Conservation (phyloP, 805 yeast species). For the Cyberlindnera mrakii region DNA sequence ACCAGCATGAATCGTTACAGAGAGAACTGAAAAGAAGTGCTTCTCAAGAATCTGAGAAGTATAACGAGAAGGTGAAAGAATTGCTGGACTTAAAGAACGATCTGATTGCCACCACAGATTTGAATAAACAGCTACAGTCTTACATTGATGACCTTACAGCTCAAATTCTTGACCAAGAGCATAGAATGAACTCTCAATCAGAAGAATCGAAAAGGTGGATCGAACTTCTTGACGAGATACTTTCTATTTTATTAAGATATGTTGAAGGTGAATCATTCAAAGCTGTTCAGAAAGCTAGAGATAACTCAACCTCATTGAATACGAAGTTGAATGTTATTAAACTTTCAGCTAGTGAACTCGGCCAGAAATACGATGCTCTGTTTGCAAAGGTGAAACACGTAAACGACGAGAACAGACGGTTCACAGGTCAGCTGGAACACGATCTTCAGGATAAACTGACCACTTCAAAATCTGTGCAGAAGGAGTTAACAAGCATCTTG, state of each 20-base stretch:
- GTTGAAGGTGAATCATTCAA: conserved; percentile 15
- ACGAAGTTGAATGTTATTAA: conserved; percentile 17
- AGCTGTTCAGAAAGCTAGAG: conserved; percentile 17
- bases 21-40: conserved; percentile 9
- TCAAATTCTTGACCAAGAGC: conserved; percentile 8
- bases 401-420: conserved; percentile 1
- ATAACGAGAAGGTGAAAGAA: conserved; percentile 19
- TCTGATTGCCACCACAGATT: conserved; percentile 17
- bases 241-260: conserved; percentile 7
- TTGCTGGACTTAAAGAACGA: conserved; percentile 22
- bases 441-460: conserved; percentile 9
- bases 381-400: not conserved
- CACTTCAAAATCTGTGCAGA: conserved; percentile 11
- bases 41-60: conserved; percentile 5
- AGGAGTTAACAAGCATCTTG: conserved; percentile 11
- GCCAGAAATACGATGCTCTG: conserved; percentile 3
- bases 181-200: conserved; percentile 1
- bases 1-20: conserved; percentile 15
- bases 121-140: conserved; percentile 19
- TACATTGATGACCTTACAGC: conserved; percentile 18
- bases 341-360: conserved; percentile 15
- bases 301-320: conserved; percentile 15
- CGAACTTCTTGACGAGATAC: conserved; percentile 10
- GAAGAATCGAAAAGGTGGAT: conserved; percentile 9
- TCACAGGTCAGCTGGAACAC: not conserved